A percentile compares a stretch with the other conserved stretches of the same genome.
Conservation (phyloP, 2,329 filamentous ascomycete species). For the Macrophomina tecta region DNA sequence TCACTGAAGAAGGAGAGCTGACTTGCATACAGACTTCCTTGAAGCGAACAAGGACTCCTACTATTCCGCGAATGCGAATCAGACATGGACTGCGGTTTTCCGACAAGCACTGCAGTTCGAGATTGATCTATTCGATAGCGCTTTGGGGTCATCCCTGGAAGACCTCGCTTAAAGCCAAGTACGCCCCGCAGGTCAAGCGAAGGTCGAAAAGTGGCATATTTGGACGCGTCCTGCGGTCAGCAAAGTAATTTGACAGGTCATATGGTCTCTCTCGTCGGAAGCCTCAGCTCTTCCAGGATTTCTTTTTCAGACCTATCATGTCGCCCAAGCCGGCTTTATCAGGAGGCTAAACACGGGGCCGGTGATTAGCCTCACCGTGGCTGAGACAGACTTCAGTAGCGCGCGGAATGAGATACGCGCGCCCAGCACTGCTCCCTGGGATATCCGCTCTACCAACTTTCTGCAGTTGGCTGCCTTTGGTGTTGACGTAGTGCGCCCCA, state of each 20-base stretch:
- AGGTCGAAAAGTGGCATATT: not conserved
- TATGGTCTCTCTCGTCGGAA: not conserved
- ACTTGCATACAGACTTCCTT: not conserved
- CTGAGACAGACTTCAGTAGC: not conserved
- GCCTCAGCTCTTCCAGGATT: too few relatives aligned
- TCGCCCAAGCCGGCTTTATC: not conserved
- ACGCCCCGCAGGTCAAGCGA: not conserved
- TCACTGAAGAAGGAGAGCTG: not conserved
- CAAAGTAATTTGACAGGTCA: not conserved
- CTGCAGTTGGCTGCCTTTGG: conserved; percentile 17
- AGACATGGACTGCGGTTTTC: not conserved
- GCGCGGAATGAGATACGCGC: not conserved
- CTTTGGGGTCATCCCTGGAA: not conserved
- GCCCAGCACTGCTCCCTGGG: not conserved
- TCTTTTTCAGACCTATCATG: not conserved
- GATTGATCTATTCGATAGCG: not conserved
- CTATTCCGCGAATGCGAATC: not conserved
- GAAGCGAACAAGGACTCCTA: not conserved
- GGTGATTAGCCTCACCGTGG: not conserved
- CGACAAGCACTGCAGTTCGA: conserved; percentile 12
- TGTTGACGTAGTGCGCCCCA: not conserved
- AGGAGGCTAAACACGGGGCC: not conserved
- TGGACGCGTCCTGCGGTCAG: too few relatives aligned
- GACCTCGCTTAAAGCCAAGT: not conserved
- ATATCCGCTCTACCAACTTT: not conserved